A percentile compares a stretch with the other conserved stretches of the same genome.
These are phyloP conservation scores for Coprinellus micaceus DNA, from an alignment of 768 basidiomycete species.

Conservation along the genomic window DNA sequence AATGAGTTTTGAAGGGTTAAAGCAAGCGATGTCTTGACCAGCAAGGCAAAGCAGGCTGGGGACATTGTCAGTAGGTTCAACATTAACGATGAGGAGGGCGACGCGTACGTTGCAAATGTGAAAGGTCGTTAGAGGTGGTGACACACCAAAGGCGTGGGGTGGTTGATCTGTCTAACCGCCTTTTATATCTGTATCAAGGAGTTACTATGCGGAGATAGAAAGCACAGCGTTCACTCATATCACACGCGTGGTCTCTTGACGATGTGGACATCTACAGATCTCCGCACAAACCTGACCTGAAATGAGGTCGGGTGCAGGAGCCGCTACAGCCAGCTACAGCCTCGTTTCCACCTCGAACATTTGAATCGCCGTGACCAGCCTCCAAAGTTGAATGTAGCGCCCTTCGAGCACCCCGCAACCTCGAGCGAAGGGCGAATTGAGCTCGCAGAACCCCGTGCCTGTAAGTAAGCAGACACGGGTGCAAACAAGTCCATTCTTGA, in stretches of 20 bases:
- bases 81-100: no score
- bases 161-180: neutral
- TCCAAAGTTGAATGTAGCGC: no score
- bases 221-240: neutral
- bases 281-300: neutral
- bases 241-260: neutral
- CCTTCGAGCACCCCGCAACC: no score
- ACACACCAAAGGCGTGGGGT: conserved; percentile 23
- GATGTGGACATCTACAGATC: neutral
- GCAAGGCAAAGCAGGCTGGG: conserved; percentile 37
- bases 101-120: conserved; percentile 12
- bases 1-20: conserved; percentile 20
- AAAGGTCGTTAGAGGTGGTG: conserved; percentile 21
- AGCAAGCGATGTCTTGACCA: conserved; percentile 44
- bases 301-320: neutral
- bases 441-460: no score
- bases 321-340: neutral
- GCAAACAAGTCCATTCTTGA: no score
- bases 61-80: no score
- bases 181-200: conserved; percentile 8
- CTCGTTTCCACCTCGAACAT: neutral
- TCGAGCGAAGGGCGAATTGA: no score
- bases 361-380: neutral
- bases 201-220: conserved; percentile 10
- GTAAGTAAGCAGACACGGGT: no score